Evolutionary conservation across 1,284 basidiomycete species (phyloP).

Genomic region (Puccinia coronata): DNA sequence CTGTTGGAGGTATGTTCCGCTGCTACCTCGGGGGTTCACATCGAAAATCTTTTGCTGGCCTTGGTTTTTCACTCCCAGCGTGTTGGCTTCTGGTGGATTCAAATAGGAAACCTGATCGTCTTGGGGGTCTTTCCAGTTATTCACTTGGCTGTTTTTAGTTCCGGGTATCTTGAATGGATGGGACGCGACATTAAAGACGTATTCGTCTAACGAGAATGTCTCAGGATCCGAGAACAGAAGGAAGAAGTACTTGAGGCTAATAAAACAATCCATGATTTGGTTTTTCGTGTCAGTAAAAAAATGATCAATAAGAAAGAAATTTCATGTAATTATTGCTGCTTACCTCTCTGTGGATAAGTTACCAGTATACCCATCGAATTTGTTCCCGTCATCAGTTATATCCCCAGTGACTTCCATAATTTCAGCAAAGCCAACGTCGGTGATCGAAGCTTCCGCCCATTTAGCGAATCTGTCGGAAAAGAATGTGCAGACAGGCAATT

Average conservation of each 20-base stretch:
- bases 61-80: slow-evolving; percentile 1
- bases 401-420: slow-evolving; percentile 60
- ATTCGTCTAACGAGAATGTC: slow-evolving; percentile 64
- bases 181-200: slow-evolving; percentile 62
- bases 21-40: background rate
- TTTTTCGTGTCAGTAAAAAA: slow-evolving; percentile 52
- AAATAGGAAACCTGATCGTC: slow-evolving; percentile 12
- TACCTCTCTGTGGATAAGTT: slow-evolving; percentile 21
- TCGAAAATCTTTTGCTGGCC: background rate
- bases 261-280: background rate
- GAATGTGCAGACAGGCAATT: background rate
- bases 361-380: slow-evolving; percentile 50
- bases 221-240: slow-evolving; percentile 63
- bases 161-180: slow-evolving; percentile 47
- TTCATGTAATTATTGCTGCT: slow-evolving; percentile 54
- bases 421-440: slow-evolving; percentile 56
- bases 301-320: background rate
- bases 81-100: slow-evolving; percentile 33
- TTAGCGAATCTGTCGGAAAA: slow-evolving; percentile 32
- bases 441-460: slow-evolving; percentile 45
- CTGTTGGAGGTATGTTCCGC: slow-evolving; percentile 42
- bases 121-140: slow-evolving; percentile 31
- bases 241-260: slow-evolving; percentile 54
- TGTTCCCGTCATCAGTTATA: slow-evolving; percentile 61
- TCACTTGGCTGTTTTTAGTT: background rate